Percentiles rank a stretch among this genome's conserved stretches.
These are phyloP conservation scores for Diplodia corticola DNA, from an alignment of 2,329 filamentous ascomycete genomes.

Conservation along the genomic window DNA sequence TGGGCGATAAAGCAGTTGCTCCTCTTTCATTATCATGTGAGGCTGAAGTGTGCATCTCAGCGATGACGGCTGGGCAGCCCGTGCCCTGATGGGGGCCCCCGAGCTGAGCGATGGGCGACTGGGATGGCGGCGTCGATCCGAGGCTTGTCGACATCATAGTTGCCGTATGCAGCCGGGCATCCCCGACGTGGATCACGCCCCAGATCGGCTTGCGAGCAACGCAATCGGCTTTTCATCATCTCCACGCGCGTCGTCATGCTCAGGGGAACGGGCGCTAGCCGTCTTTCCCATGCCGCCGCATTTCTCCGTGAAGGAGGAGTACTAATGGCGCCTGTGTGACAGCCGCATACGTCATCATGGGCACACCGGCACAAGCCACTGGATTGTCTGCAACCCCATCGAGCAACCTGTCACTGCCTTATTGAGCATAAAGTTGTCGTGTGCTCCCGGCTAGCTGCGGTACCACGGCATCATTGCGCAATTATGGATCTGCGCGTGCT, in stretches of 20 bases:
- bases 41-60: background rate
- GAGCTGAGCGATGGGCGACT: background rate
- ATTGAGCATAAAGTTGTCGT: background rate
- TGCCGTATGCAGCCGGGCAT: background rate
- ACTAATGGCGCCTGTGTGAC: background rate
- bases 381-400: background rate
- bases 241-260: background rate
- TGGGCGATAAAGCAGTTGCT: background rate
- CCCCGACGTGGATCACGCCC: background rate
- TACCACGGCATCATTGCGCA: background rate
- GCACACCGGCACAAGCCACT: background rate
- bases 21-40: background rate
- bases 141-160: conserved; percentile 9
- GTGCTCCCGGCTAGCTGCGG: background rate
- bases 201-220: background rate
- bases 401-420: conserved; percentile 3
- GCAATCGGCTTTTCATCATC: background rate
- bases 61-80: background rate
- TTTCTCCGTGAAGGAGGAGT: background rate
- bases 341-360: conserved; percentile 10
- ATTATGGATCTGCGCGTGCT: background rate
- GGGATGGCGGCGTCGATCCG: background rate
- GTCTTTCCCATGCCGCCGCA: background rate
- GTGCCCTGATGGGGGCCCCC: background rate
- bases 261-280: background rate